Evolutionary conservation across 2,329 filamentous ascomycete species (phyloP).

Genomic region (Penicillium sp.): DNA sequence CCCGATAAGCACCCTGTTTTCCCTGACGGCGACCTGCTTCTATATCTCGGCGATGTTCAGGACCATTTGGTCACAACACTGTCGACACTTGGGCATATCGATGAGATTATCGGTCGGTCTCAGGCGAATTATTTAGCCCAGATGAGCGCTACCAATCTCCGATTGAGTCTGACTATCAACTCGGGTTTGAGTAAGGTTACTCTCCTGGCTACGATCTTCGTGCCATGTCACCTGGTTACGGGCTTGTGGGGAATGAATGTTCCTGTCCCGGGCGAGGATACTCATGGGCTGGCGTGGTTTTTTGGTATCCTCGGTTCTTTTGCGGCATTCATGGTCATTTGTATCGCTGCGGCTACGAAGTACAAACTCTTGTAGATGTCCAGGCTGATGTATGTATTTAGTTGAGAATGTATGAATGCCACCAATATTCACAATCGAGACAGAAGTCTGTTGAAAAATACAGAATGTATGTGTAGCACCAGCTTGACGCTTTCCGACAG

Average conservation of each 20-base stretch:
- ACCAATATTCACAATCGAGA: too few species aligned
- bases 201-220: slow-evolving; percentile 84
- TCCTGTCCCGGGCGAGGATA: slow-evolving; percentile 43
- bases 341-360: slow-evolving; percentile 36
- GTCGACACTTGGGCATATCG: slow-evolving; percentile 87
- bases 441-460: background rate
- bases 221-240: slow-evolving; percentile 88
- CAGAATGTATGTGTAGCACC: too few species aligned
- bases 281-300: slow-evolving; percentile 43
- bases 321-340: slow-evolving; percentile 38
- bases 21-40: slow-evolving; percentile 87
- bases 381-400: background rate
- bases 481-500: too few species aligned
- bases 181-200: slow-evolving; percentile 90
- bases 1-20: slow-evolving; percentile 84
- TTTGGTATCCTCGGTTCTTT: slow-evolving; percentile 50
- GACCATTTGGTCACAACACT: slow-evolving; percentile 99
- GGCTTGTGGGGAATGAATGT: slow-evolving; percentile 55
- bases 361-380: slow-evolving; percentile 36
- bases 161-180: slow-evolving; percentile 81
- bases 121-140: slow-evolving; percentile 96
- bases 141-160: slow-evolving; percentile 84
- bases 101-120: slow-evolving; percentile 89
- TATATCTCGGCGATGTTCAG: slow-evolving; percentile 95
- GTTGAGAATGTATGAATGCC: background rate